These are phyloP conservation scores for Castanospermum australe DNA, from an alignment of 306 rosid species.

Conservation along the genomic window DNA sequence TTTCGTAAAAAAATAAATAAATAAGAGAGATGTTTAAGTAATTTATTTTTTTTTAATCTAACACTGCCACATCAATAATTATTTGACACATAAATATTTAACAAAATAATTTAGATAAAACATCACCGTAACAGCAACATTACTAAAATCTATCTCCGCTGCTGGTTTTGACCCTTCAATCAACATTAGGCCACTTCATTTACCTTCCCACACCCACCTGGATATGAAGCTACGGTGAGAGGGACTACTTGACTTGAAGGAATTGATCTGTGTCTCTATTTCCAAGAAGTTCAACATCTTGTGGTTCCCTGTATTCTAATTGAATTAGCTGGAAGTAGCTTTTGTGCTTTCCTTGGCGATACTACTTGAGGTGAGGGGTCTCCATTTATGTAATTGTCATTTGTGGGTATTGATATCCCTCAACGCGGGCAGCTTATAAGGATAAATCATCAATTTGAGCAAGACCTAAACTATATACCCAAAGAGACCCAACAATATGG, in stretches of 20 bases:
- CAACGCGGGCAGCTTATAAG: background rate
- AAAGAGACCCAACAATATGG: background rate
- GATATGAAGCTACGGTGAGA: constrained; percentile 45
- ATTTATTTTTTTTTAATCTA: too few relatives aligned
- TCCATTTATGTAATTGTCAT: constrained; percentile 22
- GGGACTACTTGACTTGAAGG: background rate
- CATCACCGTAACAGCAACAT: too few relatives aligned
- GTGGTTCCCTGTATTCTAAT: constrained; percentile 46
- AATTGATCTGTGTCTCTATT: constrained; percentile 18
- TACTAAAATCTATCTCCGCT: too few relatives aligned
- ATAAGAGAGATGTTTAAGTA: too few relatives aligned
- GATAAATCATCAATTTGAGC: background rate
- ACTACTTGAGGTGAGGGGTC: constrained; percentile 15
- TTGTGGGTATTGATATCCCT: background rate
- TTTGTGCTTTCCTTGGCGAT: constrained; percentile 25
- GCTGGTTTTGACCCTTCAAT: constrained; percentile 59
- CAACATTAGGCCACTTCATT: constrained; percentile 54
- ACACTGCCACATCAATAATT: too few relatives aligned
- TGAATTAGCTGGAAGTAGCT: constrained; percentile 21
- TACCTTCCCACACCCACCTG: constrained; percentile 45
- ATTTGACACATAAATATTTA: too few relatives aligned
- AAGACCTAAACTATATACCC: background rate
- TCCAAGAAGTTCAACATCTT: constrained; percentile 58
- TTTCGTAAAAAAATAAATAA: too few relatives aligned
- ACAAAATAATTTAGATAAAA: too few relatives aligned